These are phyloP conservation scores for Soucietia sequanensis DNA, from an alignment of 805 yeast genomes.

Conservation along the genomic window DNA sequence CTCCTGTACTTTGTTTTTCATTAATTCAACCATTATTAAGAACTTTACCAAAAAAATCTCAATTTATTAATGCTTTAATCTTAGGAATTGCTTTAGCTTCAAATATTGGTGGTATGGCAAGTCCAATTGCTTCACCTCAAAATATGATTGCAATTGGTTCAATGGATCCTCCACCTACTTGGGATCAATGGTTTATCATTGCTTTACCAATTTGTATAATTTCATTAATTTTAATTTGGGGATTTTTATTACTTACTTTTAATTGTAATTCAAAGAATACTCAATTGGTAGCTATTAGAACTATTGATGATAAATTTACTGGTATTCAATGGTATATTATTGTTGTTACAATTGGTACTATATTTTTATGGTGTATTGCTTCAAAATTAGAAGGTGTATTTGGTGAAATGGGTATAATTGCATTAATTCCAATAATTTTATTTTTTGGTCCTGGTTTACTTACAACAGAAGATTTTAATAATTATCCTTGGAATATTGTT, in stretches of 20 bases:
- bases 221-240: constrained; percentile 69
- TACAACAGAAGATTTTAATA: constrained; percentile 48
- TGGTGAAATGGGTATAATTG: constrained; percentile 49
- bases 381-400: constrained; percentile 40
- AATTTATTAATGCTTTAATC: constrained; percentile 79
- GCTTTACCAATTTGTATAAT: constrained; percentile 76
- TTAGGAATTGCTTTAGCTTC: constrained; percentile 92
- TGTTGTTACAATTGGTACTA: constrained; percentile 42
- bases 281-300: constrained; percentile 46
- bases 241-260: constrained; percentile 65
- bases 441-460: constrained; percentile 51
- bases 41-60: constrained; percentile 74
- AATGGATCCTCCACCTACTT: constrained; percentile 80
- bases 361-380: constrained; percentile 50
- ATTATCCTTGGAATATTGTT: constrained; percentile 55
- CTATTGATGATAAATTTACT: constrained; percentile 46
- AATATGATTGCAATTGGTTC: constrained; percentile 85
- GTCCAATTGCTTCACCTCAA: constrained; percentile 97
- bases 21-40: constrained; percentile 87
- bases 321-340: constrained; percentile 44
- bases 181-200: constrained; percentile 94
- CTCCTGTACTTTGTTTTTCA: constrained; percentile 90
- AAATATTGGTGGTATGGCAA: constrained; percentile 94
- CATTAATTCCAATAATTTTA: constrained; percentile 46
- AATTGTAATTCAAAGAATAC: constrained; percentile 47